A percentile compares a stretch with the other conserved stretches of the same genome.
Conservation (phyloP, 2,329 filamentous ascomycete genomes). For the Fusarium dimerum region DNA sequence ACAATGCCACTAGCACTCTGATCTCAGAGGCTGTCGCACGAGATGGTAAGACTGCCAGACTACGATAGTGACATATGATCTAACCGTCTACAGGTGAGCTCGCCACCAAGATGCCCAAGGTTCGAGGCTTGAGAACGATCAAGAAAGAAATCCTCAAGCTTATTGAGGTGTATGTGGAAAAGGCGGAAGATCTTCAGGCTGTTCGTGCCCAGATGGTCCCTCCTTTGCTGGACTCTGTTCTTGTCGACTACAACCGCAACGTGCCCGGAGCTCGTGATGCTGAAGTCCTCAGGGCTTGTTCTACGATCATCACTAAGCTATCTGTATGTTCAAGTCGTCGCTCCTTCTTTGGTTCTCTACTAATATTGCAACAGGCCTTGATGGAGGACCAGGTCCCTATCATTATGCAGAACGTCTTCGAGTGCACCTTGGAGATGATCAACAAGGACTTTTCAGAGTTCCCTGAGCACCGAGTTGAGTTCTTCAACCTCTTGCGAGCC, state of each 20-base stretch:
- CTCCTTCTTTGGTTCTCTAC: neutral
- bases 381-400: constrained; percentile 98
- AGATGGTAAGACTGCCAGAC: constrained; percentile 60
- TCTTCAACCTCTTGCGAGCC: constrained; percentile 93
- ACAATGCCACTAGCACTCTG: constrained; percentile 91
- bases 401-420: constrained; percentile 98
- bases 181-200: constrained; percentile 93
- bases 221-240: constrained; percentile 88
- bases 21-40: constrained; percentile 90
- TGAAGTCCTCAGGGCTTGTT: constrained; percentile 96
- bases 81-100: constrained; percentile 67
- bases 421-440: constrained; percentile 99
- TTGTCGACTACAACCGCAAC: constrained; percentile 96
- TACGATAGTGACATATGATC: constrained; percentile 20
- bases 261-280: constrained; percentile 94
- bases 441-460: constrained; percentile 99
- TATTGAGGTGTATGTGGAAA: constrained; percentile 97
- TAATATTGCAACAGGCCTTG: constrained; percentile 58
- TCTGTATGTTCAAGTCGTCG: constrained; percentile 63
- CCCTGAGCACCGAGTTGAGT: constrained; percentile 97
- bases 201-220: constrained; percentile 93
- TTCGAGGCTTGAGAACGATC: constrained; percentile 92
- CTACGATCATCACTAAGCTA: constrained; percentile 93
- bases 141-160: constrained; percentile 99
- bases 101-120: constrained; percentile 95